A percentile compares a stretch with the other conserved stretches of the same genome.
These are phyloP conservation scores for Suillus placidus DNA, from an alignment of 768 basidiomycete species.

Conservation along the genomic window DNA sequence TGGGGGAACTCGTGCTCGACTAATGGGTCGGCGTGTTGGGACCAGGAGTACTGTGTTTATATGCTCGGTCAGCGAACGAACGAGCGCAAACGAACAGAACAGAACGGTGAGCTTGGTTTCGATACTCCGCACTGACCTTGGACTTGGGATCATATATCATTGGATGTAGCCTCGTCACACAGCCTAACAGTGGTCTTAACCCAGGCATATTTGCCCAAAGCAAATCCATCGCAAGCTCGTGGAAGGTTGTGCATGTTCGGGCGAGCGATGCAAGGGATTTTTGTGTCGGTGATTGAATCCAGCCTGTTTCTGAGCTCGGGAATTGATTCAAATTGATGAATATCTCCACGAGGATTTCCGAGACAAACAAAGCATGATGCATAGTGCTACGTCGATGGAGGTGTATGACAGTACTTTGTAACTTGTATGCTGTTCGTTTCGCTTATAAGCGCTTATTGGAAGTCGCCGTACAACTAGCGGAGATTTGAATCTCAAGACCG, in stretches of 20 bases:
- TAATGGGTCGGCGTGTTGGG: not conserved
- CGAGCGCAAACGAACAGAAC: not conserved
- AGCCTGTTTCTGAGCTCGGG: not conserved
- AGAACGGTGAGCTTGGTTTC: not conserved
- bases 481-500: not conserved
- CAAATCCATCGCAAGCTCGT: slow-evolving; percentile 7
- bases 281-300: not conserved
- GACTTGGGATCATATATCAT: not conserved
- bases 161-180: not conserved
- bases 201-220: slow-evolving; percentile 4
- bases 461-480: not conserved
- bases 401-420: not conserved
- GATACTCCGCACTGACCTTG: not conserved
- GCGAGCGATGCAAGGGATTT: slow-evolving; percentile 5
- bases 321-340: not conserved
- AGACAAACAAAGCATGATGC: slow-evolving; percentile 1
- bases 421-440: not conserved
- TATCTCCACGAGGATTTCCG: not conserved
- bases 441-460: too few species aligned
- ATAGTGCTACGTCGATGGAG: not conserved
- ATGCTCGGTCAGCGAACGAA: not conserved
- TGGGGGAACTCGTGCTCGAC: not conserved
- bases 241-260: slow-evolving; percentile 11
- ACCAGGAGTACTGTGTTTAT: not conserved
- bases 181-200: not conserved